Evolutionary conservation across 208 protist species (phyloP).

Genomic region (Crithidia acanthocephali): DNA sequence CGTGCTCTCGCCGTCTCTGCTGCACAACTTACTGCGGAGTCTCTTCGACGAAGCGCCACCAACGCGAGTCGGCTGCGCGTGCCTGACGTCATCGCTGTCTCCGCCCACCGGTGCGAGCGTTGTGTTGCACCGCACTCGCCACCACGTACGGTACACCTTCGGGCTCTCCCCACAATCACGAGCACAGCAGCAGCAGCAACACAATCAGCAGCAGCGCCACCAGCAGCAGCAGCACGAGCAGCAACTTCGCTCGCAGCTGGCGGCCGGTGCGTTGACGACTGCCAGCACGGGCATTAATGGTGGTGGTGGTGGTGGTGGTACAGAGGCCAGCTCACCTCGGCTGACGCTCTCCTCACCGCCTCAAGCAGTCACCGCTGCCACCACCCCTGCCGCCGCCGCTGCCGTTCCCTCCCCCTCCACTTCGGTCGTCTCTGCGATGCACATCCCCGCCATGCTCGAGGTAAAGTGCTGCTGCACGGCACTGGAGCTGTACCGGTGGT

Average conservation of each 20-base stretch:
- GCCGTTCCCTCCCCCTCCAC: not conserved
- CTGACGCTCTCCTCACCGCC: not conserved
- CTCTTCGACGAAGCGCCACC: constrained; percentile 14
- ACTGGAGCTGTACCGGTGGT: constrained; percentile 17
- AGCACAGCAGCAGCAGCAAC: constrained; percentile 7
- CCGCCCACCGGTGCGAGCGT: not conserved
- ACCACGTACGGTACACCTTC: constrained; percentile 33
- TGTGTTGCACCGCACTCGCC: not conserved
- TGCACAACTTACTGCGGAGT: constrained; percentile 14
- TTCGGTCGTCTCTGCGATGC: not conserved
- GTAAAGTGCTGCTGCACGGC: constrained; percentile 30
- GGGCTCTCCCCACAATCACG: constrained; percentile 17
- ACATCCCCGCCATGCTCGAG: constrained; percentile 32
- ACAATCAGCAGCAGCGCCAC: not conserved
- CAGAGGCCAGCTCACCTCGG: too few species aligned
- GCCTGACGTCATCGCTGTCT: not conserved
- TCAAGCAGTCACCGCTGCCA: not conserved
- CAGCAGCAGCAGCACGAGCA: not conserved
- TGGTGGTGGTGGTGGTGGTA: not conserved
- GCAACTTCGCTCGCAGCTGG: constrained; percentile 9
- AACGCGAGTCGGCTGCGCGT: not conserved
- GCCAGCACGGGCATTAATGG: not conserved
- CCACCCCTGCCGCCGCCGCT: not conserved
- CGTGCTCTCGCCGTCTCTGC: constrained; percentile 15
- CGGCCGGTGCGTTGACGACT: not conserved